Conservation (phyloP, 1,284 basidiomycete genomes). For the Cystobasidiaceae sp. region DNA sequence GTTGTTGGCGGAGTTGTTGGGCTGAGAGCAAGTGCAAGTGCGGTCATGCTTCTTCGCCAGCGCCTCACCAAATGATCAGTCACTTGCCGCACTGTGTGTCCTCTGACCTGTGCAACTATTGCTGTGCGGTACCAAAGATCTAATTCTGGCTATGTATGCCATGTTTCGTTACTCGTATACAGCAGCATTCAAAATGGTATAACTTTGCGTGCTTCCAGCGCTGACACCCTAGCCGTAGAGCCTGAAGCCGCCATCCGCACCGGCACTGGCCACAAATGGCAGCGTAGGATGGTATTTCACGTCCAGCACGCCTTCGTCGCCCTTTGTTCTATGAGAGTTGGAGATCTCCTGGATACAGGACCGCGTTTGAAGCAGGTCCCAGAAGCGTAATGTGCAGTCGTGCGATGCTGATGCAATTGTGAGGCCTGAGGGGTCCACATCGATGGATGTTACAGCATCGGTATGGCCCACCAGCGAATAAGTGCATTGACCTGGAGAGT, state of each 20-base stretch:
- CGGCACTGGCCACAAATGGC: slow-evolving; percentile 84
- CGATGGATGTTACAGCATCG: slow-evolving; percentile 82
- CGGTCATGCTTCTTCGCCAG: not conserved
- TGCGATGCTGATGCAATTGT: slow-evolving; percentile 84
- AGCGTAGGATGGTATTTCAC: slow-evolving; percentile 77
- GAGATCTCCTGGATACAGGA: slow-evolving; percentile 82
- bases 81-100: no score
- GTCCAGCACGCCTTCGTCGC: slow-evolving; percentile 81
- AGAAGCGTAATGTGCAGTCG: slow-evolving; percentile 90
- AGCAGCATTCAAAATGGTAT: not conserved
- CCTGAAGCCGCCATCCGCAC: slow-evolving; percentile 90
- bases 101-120: no score
- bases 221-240: slow-evolving; percentile 52
- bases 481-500: slow-evolving; percentile 64
- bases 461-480: slow-evolving; percentile 86
- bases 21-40: not conserved
- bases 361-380: slow-evolving; percentile 66
- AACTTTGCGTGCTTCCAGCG: not conserved
- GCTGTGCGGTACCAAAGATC: no score
- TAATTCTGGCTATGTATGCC: no score
- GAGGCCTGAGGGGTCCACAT: slow-evolving; percentile 79
- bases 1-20: not conserved
- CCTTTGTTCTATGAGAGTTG: slow-evolving; percentile 73
- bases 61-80: no score
- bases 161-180: not conserved